Percentiles rank a stretch among this genome's conserved stretches.
phyloP scores from a whole-genome alignment of 352 stramenopile genomes.

The Nothophytophthora sp. region DNA sequence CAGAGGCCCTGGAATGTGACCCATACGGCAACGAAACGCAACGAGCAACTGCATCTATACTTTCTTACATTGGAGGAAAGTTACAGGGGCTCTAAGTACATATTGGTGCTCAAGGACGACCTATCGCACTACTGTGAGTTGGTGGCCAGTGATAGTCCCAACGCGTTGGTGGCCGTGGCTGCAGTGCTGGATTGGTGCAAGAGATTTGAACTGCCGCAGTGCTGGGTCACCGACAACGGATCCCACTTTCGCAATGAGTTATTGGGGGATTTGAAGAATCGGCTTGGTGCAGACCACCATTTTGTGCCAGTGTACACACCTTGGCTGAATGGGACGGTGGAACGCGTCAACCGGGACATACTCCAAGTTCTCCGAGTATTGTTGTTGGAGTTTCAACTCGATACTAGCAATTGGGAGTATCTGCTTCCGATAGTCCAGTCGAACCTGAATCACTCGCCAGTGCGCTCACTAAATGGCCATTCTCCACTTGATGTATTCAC shows the following conservation, averaged over 20 bases:
- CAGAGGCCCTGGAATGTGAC: no score
- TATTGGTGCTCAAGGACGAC: no score
- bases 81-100: no score
- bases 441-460: constrained; percentile 5
- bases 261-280: constrained; percentile 1
- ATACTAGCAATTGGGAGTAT: constrained; percentile 9
- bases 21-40: no score
- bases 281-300: constrained; percentile 2
- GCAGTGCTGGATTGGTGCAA: constrained; percentile 2
- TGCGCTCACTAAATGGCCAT: constrained; percentile 10
- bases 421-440: constrained; percentile 15
- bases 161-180: background rate
- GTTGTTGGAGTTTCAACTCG: constrained; percentile 7
- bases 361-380: constrained; percentile 15
- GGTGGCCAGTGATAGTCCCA: no score
- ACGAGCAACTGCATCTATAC: no score
- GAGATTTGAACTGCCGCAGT: background rate
- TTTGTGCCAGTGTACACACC: constrained; percentile 9
- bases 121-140: no score
- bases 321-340: constrained; percentile 19
- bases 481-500: constrained; percentile 23
- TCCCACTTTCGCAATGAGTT: constrained; percentile 15
- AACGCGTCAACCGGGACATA: constrained; percentile 18
- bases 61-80: no score
- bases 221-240: constrained; percentile 1